phyloP scores from a whole-genome alignment of 2,329 filamentous ascomycete genomes.

The Sclerotinia borealis region DNA sequence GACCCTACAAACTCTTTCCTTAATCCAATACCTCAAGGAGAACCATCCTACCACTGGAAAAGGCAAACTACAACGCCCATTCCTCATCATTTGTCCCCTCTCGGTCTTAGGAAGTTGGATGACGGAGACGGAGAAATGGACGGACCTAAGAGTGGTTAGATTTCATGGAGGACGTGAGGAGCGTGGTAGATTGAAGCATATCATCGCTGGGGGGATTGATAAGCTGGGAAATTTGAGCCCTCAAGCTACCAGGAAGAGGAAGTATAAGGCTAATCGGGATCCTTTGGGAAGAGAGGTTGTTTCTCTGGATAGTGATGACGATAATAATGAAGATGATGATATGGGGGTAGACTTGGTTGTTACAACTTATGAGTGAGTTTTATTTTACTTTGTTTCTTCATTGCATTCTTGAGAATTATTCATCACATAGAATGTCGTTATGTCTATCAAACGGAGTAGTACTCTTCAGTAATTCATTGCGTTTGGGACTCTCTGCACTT shows the following conservation, averaged over 20 bases:
- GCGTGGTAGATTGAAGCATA: constrained; percentile 40
- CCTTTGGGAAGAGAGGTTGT: constrained; percentile 15
- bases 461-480: neutral
- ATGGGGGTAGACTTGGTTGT: constrained; percentile 39
- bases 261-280: constrained; percentile 15
- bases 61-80: constrained; percentile 37
- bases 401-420: neutral
- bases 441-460: neutral
- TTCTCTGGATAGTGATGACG: constrained; percentile 26
- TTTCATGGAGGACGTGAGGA: constrained; percentile 43
- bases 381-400: neutral
- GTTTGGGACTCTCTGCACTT: no score
- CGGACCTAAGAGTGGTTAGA: constrained; percentile 39
- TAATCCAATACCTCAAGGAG: constrained; percentile 44
- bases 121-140: constrained; percentile 42
- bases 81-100: constrained; percentile 44
- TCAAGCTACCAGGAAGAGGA: constrained; percentile 24
- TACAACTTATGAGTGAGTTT: constrained; percentile 42
- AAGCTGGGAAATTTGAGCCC: constrained; percentile 36
- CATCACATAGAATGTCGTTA: neutral
- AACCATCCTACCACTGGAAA: constrained; percentile 31
- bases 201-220: constrained; percentile 41
- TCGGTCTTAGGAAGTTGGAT: constrained; percentile 46
- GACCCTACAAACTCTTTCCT: constrained; percentile 43
- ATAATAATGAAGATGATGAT: constrained; percentile 30